phyloP scores from a whole-genome alignment of 495 filamentous ascomycete genomes.

The Lentithecium fluviatile region DNA sequence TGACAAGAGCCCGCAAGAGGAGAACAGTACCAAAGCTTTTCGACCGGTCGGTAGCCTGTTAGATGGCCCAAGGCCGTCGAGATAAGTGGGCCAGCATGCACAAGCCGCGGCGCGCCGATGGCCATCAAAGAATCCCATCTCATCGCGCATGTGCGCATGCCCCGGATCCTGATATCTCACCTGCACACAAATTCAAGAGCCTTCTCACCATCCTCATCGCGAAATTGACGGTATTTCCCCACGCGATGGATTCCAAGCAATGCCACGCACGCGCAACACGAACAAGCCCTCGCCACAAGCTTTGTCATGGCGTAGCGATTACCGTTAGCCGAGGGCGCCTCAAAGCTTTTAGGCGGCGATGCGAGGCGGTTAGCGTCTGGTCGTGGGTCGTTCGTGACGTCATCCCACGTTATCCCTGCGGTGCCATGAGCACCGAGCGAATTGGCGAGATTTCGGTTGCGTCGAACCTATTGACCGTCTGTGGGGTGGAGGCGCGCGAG shows the following conservation, averaged over 20 bases:
- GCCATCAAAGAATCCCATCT: background rate
- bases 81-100: background rate
- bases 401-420: no score
- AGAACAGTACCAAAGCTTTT: background rate
- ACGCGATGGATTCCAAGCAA: background rate
- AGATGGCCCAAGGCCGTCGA: background rate
- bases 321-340: slow-evolving; percentile 8
- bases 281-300: slow-evolving; percentile 5
- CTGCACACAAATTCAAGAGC: no score
- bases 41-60: background rate
- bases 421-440: no score
- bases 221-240: no score
- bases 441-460: no score
- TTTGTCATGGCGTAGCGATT: slow-evolving; percentile 17
- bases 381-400: no score
- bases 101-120: background rate
- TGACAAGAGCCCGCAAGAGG: background rate
- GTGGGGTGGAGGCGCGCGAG: no score
- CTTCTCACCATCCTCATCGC: no score
- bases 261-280: background rate
- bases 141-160: no score
- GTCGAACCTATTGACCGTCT: no score
- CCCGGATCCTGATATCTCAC: no score
- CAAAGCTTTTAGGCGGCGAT: slow-evolving; percentile 7
- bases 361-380: no score